phyloP scores from a whole-genome alignment of 2,329 filamentous ascomycete species.

The Fusarium sp. region DNA sequence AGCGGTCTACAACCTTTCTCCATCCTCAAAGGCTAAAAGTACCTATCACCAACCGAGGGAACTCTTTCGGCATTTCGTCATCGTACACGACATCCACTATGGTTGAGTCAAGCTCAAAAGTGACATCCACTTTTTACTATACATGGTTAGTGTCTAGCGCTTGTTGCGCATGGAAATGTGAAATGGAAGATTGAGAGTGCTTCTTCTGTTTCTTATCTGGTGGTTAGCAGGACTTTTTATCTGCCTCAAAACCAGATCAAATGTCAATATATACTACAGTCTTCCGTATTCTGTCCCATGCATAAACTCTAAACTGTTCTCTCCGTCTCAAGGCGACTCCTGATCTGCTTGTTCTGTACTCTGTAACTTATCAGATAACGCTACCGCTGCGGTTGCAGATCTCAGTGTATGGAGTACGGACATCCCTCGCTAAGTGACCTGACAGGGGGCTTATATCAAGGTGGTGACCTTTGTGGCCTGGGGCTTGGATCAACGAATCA shows the following conservation, averaged over 20 bases:
- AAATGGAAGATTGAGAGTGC: conserved; percentile 10
- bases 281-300: not conserved
- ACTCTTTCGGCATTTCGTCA: conserved; percentile 36
- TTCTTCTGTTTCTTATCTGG: conserved; percentile 4
- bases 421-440: conserved; percentile 11
- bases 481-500: conserved; percentile 14
- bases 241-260: not conserved
- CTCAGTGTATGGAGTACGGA: not conserved
- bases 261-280: not conserved
- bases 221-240: not conserved
- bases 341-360: not conserved
- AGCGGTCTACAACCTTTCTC: conserved; percentile 5
- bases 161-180: conserved; percentile 29
- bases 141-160: conserved; percentile 25
- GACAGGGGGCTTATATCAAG: conserved; percentile 26
- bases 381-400: not conserved
- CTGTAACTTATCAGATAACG: not conserved
- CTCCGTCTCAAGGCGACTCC: not conserved
- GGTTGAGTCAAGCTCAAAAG: conserved; percentile 13
- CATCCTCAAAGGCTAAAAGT: conserved; percentile 6
- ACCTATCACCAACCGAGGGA: conserved; percentile 22
- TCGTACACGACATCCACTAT: conserved; percentile 19
- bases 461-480: conserved; percentile 1
- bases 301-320: not conserved
- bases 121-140: conserved; percentile 18